These are phyloP conservation scores for Sedum album DNA, from an alignment of 164 flowering plant genomes.

Conservation along the genomic window DNA sequence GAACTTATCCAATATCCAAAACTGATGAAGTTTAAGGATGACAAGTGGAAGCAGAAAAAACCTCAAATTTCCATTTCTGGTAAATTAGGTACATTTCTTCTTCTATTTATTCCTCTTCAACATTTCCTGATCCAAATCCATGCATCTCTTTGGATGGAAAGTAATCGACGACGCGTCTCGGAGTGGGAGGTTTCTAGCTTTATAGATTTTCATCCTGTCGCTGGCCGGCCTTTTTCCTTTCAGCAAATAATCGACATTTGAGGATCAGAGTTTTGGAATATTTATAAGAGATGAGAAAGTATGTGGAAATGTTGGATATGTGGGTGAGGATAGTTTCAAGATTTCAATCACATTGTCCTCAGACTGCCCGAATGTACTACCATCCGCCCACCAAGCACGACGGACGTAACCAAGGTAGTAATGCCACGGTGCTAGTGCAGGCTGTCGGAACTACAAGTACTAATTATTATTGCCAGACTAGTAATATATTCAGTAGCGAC, in stretches of 20 bases:
- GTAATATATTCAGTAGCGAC: neutral
- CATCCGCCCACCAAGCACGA: constrained; percentile 22
- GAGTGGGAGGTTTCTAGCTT: neutral
- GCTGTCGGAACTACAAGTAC: neutral
- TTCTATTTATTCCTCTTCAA: neutral
- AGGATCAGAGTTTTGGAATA: no score
- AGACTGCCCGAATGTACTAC: constrained; percentile 41
- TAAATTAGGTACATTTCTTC: neutral
- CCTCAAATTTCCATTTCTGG: neutral
- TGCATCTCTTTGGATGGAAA: neutral
- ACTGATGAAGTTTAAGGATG: neutral
- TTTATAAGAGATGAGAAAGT: constrained; percentile 20
- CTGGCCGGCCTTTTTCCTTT: neutral
- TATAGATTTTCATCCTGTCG: neutral
- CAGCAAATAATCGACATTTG: neutral
- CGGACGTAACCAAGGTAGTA: neutral
- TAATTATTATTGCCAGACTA: neutral
- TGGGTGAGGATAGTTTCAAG: constrained; percentile 35
- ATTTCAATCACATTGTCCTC: constrained; percentile 46
- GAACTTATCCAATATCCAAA: neutral
- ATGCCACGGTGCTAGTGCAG: neutral
- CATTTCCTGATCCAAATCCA: neutral
- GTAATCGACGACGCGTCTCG: neutral
- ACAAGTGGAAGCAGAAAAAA: neutral
- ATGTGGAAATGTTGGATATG: constrained; percentile 32